phyloP scores from a whole-genome alignment of 108 stramenopile genomes.

The Cyclotella distinguenda region DNA sequence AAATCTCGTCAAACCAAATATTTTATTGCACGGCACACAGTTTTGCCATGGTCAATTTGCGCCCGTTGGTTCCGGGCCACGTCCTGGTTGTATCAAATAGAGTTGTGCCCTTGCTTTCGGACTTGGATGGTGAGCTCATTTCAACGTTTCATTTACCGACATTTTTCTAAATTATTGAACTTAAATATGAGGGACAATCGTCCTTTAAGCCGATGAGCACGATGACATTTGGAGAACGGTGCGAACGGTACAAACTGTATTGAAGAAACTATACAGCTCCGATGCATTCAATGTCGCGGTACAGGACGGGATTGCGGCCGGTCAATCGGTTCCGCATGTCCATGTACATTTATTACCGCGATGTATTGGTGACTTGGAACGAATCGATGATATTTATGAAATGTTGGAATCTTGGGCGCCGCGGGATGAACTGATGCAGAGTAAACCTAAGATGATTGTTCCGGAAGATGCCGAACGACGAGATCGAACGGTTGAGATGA shows the following conservation, averaged over 20 bases:
- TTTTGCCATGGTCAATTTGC: slow-evolving; percentile 85
- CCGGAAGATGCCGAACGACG: slow-evolving; percentile 73
- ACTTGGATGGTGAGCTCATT: slow-evolving; percentile 38
- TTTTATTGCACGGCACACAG: slow-evolving; percentile 55
- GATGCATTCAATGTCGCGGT: slow-evolving; percentile 87
- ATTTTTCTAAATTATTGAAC: no score
- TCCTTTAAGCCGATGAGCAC: slow-evolving; percentile 59
- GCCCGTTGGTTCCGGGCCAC: slow-evolving; percentile 88
- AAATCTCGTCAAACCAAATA: slow-evolving; percentile 60
- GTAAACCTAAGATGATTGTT: slow-evolving; percentile 58
- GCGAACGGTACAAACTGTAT: slow-evolving; percentile 62
- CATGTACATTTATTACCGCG: slow-evolving; percentile 91
- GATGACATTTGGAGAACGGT: slow-evolving; percentile 77
- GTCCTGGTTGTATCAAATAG: slow-evolving; percentile 74
- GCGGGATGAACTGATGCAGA: slow-evolving; percentile 39
- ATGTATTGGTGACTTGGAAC: slow-evolving; percentile 61
- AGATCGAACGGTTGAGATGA: slow-evolving; percentile 73
- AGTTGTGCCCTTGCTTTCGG: slow-evolving; percentile 57
- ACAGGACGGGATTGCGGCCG: slow-evolving; percentile 83
- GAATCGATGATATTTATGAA: slow-evolving; percentile 88
- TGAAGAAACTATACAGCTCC: slow-evolving; percentile 56
- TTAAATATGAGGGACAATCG: background rate
- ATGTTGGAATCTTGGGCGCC: slow-evolving; percentile 83
- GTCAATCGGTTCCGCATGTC: slow-evolving; percentile 89
- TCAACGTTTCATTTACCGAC: no score